These are phyloP conservation scores for Penicillium canescens DNA, from an alignment of 495 filamentous ascomycete species.

Conservation along the genomic window DNA sequence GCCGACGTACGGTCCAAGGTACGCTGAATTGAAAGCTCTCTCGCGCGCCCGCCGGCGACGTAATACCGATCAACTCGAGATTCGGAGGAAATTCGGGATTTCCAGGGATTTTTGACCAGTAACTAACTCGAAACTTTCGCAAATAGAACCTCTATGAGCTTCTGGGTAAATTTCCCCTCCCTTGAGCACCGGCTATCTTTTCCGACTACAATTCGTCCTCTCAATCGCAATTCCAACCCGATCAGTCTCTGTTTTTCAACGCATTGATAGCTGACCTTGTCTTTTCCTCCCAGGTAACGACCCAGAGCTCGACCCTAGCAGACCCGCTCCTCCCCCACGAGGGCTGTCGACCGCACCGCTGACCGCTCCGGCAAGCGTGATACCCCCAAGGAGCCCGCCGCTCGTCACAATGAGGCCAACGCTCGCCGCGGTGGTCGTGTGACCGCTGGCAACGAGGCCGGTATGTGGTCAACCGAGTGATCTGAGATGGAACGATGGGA, in stretches of 20 bases:
- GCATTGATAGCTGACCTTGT: slow-evolving; percentile 18
- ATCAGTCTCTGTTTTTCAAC: neutral
- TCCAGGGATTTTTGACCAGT: neutral
- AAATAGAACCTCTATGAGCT: slow-evolving; percentile 78
- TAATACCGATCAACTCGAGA: neutral
- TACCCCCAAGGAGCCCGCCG: slow-evolving; percentile 66
- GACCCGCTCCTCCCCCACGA: slow-evolving; percentile 74
- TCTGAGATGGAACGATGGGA: slow-evolving; percentile 1
- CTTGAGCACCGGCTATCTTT: slow-evolving; percentile 20
- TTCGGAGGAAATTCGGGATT: neutral
- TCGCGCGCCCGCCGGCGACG: slow-evolving; percentile 6
- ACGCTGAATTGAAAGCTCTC: slow-evolving; percentile 23
- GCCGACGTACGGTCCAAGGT: slow-evolving; percentile 55
- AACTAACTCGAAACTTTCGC: slow-evolving; percentile 1
- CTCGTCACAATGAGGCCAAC: slow-evolving; percentile 41
- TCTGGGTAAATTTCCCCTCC: slow-evolving; percentile 66
- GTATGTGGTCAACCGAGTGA: slow-evolving; percentile 51
- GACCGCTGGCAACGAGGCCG: slow-evolving; percentile 75
- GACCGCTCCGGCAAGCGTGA: slow-evolving; percentile 86
- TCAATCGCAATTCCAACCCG: neutral
- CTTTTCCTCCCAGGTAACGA: slow-evolving; percentile 69
- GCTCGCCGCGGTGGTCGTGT: slow-evolving; percentile 59
- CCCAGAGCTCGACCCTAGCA: slow-evolving; percentile 80
- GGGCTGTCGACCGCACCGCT: slow-evolving; percentile 81
- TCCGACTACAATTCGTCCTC: slow-evolving; percentile 19